Conservation (phyloP, 768 basidiomycete species). For the Tephrocybe sp. region DNA sequence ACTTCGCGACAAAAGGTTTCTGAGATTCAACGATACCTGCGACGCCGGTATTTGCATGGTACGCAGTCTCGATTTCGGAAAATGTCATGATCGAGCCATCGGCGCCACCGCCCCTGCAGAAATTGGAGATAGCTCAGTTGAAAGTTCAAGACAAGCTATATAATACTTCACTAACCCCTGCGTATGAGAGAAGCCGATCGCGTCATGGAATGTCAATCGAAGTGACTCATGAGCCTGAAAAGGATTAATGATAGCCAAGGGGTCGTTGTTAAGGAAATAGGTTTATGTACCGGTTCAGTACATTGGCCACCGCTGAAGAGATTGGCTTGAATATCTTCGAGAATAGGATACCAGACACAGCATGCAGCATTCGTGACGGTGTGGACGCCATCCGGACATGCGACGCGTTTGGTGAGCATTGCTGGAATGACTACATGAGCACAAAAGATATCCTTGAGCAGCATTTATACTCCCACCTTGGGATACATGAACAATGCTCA, state of each 20-base stretch:
- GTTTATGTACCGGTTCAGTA: conserved; percentile 27
- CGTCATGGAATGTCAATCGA: conserved; percentile 39
- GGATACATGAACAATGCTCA: neutral
- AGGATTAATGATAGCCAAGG: neutral
- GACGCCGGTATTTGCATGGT: conserved; percentile 39
- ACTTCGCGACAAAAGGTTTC: conserved; percentile 30
- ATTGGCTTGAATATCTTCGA: conserved; percentile 36
- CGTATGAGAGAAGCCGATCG: conserved; percentile 40
- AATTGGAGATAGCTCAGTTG: neutral
- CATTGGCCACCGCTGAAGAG: conserved; percentile 35
- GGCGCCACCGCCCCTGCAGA: conserved; percentile 38
- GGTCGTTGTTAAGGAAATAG: neutral
- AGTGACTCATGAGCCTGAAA: conserved; percentile 16
- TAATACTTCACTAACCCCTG: conserved; percentile 22
- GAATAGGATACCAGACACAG: conserved; percentile 37
- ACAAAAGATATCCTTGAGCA: neutral
- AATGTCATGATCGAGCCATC: conserved; percentile 52
- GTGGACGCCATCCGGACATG: conserved; percentile 25
- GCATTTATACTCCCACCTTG: neutral
- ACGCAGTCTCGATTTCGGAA: conserved; percentile 37
- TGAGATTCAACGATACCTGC: conserved; percentile 39
- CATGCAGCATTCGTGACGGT: conserved; percentile 31
- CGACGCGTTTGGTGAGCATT: conserved; percentile 16
- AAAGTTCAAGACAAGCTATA: neutral
- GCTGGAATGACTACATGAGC: neutral